Conservation (phyloP, 2,329 filamentous ascomycete genomes). For the Aspergillus quadricinctus region DNA sequence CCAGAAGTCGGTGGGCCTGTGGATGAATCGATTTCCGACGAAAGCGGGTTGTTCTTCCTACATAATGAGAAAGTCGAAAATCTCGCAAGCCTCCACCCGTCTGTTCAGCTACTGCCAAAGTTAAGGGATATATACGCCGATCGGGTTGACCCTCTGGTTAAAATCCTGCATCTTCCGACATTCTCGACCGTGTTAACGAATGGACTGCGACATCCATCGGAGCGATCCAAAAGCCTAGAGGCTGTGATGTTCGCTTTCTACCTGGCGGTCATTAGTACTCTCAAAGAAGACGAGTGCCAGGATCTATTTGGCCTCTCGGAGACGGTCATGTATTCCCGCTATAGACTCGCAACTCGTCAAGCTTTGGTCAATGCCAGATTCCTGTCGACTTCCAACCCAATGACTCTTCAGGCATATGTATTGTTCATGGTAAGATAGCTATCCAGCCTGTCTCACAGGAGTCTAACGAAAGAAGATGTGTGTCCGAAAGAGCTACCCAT, state of each 20-base stretch:
- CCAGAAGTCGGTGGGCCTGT: constrained; percentile 44
- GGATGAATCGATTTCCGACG: constrained; percentile 56
- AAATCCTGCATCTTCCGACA: constrained; percentile 61
- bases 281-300: constrained; percentile 52
- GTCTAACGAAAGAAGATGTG: constrained; percentile 2
- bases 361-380: constrained; percentile 41
- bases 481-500: background rate
- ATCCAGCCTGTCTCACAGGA: background rate
- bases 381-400: constrained; percentile 29
- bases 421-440: constrained; percentile 45
- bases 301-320: constrained; percentile 27
- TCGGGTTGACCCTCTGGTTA: constrained; percentile 50
- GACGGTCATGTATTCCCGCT: constrained; percentile 30
- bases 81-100: constrained; percentile 10
- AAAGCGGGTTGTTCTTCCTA: constrained; percentile 37
- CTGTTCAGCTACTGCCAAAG: constrained; percentile 13
- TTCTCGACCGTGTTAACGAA: constrained; percentile 59
- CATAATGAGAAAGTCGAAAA: background rate
- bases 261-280: constrained; percentile 52
- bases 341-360: constrained; percentile 41
- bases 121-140: constrained; percentile 19
- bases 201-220: constrained; percentile 51
- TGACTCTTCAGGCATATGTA: constrained; percentile 48
- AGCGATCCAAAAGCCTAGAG: constrained; percentile 30
- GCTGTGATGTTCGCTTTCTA: constrained; percentile 60